Evolutionary conservation across 768 basidiomycete genomes (phyloP), one percentile per base, ranked within the genome.

Genomic region (Hygrophorus russula): DNA sequence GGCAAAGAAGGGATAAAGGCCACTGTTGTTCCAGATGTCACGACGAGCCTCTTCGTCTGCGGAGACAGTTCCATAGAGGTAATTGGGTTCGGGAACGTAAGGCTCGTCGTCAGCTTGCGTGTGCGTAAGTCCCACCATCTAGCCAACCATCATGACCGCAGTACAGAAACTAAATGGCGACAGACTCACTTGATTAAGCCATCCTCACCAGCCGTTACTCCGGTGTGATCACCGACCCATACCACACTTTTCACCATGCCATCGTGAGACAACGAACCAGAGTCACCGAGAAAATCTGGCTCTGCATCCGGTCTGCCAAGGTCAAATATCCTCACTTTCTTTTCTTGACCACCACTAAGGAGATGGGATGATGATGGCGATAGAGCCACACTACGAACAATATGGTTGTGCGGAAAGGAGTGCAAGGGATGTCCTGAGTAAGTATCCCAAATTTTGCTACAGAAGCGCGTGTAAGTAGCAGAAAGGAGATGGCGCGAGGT

Each of bases 61-160:
- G 68, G 61, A 5, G 90, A 93, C 47, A 90, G 71, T 60, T 98
- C 94, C 90, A 99, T 92, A 33, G 89, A 92, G 8, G 87, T 86
- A 56, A 98, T 83, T 14, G 91, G 76, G 45, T 76, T 78, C 3
- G 81, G 73, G 53, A 92, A 84, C 5, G 72, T 69, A 45, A 92
- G 64, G 33, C 70, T 74, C 33, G 80, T 85, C 19, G 80, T 80
- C 46, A 86, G 64, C 46, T 74, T 68, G 41, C 81, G 74, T 27
- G 86, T 84, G 49, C 89, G 74, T 29, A 94, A 66, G 66, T 98
- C 94, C 94, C 94, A 99, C 92, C 92, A 97, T 58, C 92, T 96
- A 53, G 28, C 28, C 13, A n/a, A 20, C 19, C 28, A 27, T 40
- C 19, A 40, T n/a, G 27, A 10, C 18, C 8, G 24, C 10, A 27